These are phyloP conservation scores for Ascochyta viciae-villosae DNA, from an alignment of 2,329 filamentous ascomycete species.

Conservation along the genomic window DNA sequence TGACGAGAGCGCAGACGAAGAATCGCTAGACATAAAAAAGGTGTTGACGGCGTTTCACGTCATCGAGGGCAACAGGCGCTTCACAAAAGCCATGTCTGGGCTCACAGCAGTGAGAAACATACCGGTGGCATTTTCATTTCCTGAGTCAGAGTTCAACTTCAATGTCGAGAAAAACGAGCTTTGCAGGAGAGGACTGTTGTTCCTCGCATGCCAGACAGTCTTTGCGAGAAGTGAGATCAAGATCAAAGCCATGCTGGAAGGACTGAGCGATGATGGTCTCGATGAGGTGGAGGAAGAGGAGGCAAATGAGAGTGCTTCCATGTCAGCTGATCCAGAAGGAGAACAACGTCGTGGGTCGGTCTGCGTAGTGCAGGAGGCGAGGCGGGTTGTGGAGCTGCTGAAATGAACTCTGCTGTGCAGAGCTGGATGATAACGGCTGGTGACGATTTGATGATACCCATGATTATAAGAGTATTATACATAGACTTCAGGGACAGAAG, in stretches of 20 bases:
- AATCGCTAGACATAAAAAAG: conserved; percentile 25
- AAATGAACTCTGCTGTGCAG: conserved; percentile 3
- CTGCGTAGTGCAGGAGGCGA: conserved; percentile 4
- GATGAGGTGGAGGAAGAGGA: conserved; percentile 13
- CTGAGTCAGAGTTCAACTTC: conserved; percentile 38
- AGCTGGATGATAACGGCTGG: neutral
- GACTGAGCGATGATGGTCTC: conserved; percentile 20
- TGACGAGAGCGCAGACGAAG: conserved; percentile 2
- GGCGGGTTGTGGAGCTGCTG: conserved; percentile 6
- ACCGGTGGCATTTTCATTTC: conserved; percentile 37
- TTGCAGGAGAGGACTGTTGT: conserved; percentile 26
- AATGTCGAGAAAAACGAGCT: conserved; percentile 22
- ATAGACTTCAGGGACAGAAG: neutral
- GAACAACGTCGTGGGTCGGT: conserved; percentile 4
- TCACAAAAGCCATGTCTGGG: conserved; percentile 24
- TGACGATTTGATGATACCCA: conserved; percentile 15
- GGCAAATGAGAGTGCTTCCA: neutral
- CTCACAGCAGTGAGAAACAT: conserved; percentile 18
- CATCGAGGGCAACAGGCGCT: conserved; percentile 27
- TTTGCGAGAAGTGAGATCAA: conserved; percentile 37
- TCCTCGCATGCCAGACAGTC: conserved; percentile 39
- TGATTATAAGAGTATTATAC: neutral
- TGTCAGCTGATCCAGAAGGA: neutral
- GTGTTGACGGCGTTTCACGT: conserved; percentile 35
- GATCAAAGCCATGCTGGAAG: conserved; percentile 29